phyloP scores from a whole-genome alignment of 2,329 filamentous ascomycete species.

The Sporothrix curviconia region DNA sequence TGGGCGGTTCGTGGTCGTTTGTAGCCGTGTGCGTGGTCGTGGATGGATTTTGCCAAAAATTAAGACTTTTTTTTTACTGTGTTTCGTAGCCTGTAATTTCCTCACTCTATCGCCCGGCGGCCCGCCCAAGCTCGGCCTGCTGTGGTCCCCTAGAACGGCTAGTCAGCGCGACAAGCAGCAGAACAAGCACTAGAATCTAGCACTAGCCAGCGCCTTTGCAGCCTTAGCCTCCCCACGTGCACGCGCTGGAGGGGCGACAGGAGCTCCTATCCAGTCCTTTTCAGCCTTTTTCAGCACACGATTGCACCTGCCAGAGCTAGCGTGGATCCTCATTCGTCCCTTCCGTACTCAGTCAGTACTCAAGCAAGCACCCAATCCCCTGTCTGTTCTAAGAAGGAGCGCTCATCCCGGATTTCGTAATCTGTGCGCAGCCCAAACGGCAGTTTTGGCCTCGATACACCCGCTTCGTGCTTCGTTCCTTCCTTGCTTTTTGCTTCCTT shows the following conservation, averaged over 20 bases:
- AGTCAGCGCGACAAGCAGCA: too few species aligned
- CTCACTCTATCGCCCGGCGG: too few species aligned
- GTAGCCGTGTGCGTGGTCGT: too few species aligned
- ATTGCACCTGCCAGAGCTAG: not conserved
- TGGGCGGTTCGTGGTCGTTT: not conserved
- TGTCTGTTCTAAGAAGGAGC: not conserved
- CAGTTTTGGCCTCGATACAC: not conserved
- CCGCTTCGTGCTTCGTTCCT: constrained; percentile 1
- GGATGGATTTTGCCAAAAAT: too few species aligned
- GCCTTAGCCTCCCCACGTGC: not conserved
- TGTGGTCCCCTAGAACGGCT: too few species aligned
- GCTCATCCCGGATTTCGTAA: not conserved
- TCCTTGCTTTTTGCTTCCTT: not conserved
- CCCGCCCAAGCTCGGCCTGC: too few species aligned
- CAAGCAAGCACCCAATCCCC: too few species aligned
- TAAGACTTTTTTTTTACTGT: too few species aligned
- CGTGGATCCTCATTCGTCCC: too few species aligned
- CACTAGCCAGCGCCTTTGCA: not conserved
- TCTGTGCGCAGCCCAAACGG: not conserved
- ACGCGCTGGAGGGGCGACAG: not conserved
- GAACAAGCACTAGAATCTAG: not conserved
- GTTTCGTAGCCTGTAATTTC: too few species aligned
- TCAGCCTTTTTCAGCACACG: not conserved
- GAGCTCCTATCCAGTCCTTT: too few species aligned
- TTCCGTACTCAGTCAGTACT: too few species aligned